phyloP scores from a whole-genome alignment of 1,139 yeast species.

The Magnusiomyces paraingens region DNA sequence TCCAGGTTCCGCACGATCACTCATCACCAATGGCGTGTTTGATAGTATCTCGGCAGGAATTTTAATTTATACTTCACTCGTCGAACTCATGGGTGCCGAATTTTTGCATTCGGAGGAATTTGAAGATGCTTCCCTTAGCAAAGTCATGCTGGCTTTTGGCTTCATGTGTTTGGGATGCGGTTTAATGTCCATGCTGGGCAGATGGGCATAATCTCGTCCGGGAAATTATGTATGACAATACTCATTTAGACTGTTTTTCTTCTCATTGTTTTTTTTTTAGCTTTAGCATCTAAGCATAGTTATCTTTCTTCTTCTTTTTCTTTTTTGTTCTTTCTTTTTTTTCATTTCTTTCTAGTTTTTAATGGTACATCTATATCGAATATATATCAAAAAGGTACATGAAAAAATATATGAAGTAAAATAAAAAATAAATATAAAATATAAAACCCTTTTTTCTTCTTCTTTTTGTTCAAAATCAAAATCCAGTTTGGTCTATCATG shows the following conservation, averaged over 20 bases:
- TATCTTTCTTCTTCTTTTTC: no score
- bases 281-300: no score
- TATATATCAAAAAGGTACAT: not conserved
- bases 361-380: not conserved
- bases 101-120: slow-evolving; percentile 61
- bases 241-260: no score
- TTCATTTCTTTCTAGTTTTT: not conserved
- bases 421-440: slow-evolving; percentile 9
- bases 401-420: not conserved
- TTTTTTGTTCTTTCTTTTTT: no score
- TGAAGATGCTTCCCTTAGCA: slow-evolving; percentile 31
- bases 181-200: slow-evolving; percentile 76
- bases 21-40: slow-evolving; percentile 67
- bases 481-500: not conserved
- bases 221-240: no score
- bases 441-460: slow-evolving; percentile 14
- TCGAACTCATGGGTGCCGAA: slow-evolving; percentile 81
- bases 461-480: not conserved
- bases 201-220: slow-evolving; percentile 61
- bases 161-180: slow-evolving; percentile 54
- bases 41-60: slow-evolving; percentile 84
- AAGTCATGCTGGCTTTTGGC: slow-evolving; percentile 34
- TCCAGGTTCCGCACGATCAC: slow-evolving; percentile 45
- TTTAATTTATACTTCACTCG: slow-evolving; percentile 71
- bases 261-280: no score